Conservation (phyloP, 345 rosid species). For the Anastatica hierochuntica region DNA sequence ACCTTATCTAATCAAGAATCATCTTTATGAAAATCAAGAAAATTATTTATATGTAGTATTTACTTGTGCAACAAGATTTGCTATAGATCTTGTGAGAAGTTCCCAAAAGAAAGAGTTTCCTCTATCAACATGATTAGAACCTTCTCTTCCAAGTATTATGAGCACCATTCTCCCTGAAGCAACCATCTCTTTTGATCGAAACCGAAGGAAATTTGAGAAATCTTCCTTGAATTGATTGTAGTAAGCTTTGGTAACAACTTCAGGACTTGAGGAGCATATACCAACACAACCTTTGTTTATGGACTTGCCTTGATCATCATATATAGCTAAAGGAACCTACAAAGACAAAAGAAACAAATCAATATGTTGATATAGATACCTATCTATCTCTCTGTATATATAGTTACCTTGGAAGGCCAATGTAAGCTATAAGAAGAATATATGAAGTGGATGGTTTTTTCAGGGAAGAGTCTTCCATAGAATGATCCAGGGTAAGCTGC, state of each 20-base stretch:
- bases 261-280: constrained; percentile 58
- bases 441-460: constrained; percentile 54
- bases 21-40: not conserved
- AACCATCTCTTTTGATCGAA: constrained; percentile 51
- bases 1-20: constrained; percentile 1
- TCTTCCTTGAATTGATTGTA: constrained; percentile 59
- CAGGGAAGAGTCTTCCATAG: constrained; percentile 74
- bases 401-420: constrained; percentile 98
- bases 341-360: not conserved
- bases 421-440: constrained; percentile 68
- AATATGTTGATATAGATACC: not conserved
- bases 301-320: constrained; percentile 54
- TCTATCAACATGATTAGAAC: constrained; percentile 53
- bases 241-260: constrained; percentile 54
- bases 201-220: constrained; percentile 50
- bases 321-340: constrained; percentile 63
- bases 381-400: not conserved
- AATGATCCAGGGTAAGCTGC: constrained; percentile 75
- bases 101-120: constrained; percentile 88
- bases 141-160: constrained; percentile 58
- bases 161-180: constrained; percentile 59
- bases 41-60: not conserved
- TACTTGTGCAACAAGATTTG: constrained; percentile 49
- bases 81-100: constrained; percentile 49
- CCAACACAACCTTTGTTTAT: constrained; percentile 58